These are phyloP conservation scores for Dendrocalamus sinicus DNA, from an alignment of 176 grass and related monocot genomes.

Conservation along the genomic window DNA sequence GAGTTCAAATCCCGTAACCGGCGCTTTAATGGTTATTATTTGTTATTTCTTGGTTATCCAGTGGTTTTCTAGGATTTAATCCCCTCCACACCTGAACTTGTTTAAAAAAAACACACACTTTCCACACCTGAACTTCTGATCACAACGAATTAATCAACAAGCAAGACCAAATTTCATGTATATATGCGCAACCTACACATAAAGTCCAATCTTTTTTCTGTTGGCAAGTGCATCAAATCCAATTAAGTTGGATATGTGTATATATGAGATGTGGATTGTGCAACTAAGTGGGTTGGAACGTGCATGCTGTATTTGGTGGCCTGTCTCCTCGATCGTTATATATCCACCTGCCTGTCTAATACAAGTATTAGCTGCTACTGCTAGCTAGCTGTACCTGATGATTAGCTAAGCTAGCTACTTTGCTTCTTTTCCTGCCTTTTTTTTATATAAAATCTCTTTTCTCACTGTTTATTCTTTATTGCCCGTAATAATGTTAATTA, in stretches of 20 bases:
- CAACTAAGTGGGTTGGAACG: conserved; percentile 31
- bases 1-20: too few species aligned
- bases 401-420: not conserved
- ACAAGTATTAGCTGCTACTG: conserved; percentile 8
- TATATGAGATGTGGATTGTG: conserved; percentile 25
- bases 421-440: not conserved
- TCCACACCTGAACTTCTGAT: too few species aligned
- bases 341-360: not conserved
- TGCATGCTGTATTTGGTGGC: conserved; percentile 20
- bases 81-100: too few species aligned
- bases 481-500: too few species aligned
- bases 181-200: too few species aligned
- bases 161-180: too few species aligned
- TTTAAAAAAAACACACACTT: too few species aligned
- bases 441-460: not conserved
- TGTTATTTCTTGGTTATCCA: too few species aligned
- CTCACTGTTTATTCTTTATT: not conserved
- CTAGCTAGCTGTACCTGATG: not conserved
- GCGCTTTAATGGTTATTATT: too few species aligned
- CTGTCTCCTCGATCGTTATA: conserved; percentile 6
- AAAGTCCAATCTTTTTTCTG: too few species aligned
- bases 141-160: too few species aligned
- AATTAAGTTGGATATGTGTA: not conserved
- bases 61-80: too few species aligned
- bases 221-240: not conserved